Evolutionary conservation across 495 filamentous ascomycete genomes (phyloP), one percentile per base, ranked within the genome.

Genomic region (Extremus antarcticus): DNA sequence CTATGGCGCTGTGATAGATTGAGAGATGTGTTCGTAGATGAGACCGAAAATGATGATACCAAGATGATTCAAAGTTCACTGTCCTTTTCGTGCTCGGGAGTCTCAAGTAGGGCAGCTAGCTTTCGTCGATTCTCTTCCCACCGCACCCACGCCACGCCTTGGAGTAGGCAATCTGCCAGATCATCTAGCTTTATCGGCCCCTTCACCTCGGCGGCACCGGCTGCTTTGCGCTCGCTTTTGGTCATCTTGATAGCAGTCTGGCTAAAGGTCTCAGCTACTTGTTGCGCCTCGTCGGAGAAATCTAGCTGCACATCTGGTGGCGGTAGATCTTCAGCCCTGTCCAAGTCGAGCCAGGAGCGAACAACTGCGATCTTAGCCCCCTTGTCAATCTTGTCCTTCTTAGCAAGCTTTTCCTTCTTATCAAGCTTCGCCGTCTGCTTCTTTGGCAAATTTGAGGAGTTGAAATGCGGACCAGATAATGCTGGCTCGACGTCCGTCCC

Each of bases 121-220:
- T 22, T 25, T 17, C 24, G 20, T 56, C 81, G 68, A 66, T 88
- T 90, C 57, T 74, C 68, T 64, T 90, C 79, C 91, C 91, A 97
- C 53, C 84, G 76, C 48, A 90, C 66, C 86, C 87, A 95, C 10
- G 88, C 85, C 58, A 89, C 71, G 0, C 85, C 92, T 70, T 97
- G 91, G 58, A 95, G 63, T 25, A 96, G 68, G 67, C 85, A 87
- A 77, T 97, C 91, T 4, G 89, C 86, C 58, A 97, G 71, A 74
- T 97, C 91, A 72, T 97, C 91, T 59, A 94, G 63, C 67, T 97
- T 97, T 19, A 75, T 60, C 55, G 40, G 40, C 19, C 23, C 54
- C 2, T 50, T 61, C 13, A 53, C 57, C n/a, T 7, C 17, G 8
- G 41, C 8, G 19, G n/a, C 4, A 3, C 4, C 41, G n/a, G 59